phyloP scores from a whole-genome alignment of 176 grass and related monocot genomes.

The Paspalum notatum region DNA sequence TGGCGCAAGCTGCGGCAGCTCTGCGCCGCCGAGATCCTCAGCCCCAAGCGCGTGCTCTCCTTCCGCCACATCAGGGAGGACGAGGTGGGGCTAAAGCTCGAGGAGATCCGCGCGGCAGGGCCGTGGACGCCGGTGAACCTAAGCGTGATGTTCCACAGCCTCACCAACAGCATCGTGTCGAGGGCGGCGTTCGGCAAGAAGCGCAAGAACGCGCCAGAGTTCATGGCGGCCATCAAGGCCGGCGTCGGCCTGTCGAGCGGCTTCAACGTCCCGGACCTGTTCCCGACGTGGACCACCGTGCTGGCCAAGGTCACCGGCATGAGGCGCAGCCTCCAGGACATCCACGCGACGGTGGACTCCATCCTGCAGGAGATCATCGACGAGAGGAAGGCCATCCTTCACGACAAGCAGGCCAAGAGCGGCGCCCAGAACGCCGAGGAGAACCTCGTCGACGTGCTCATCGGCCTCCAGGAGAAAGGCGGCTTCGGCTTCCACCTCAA shows the following conservation, averaged over 20 bases:
- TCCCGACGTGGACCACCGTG: conserved; percentile 40
- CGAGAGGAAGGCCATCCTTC: conserved; percentile 23
- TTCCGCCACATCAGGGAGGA: conserved; percentile 54
- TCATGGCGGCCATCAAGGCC: conserved; percentile 44
- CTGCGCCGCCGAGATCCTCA: conserved; percentile 53
- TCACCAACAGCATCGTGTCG: conserved; percentile 41
- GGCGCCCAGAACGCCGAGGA: conserved; percentile 41
- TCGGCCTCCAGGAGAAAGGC: conserved; percentile 52
- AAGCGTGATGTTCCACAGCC: conserved; percentile 43
- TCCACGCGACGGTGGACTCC: conserved; percentile 42
- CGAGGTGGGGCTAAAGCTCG: conserved; percentile 38
- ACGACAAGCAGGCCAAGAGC: conserved; percentile 26
- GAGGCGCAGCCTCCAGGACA: conserved; percentile 37
- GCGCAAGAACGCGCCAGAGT: conserved; percentile 34
- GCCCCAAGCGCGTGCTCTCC: conserved; percentile 51
- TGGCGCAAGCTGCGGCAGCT: conserved; percentile 64
- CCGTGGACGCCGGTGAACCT: conserved; percentile 44
- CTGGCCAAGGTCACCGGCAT: conserved; percentile 46
- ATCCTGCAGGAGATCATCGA: conserved; percentile 50
- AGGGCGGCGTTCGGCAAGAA: conserved; percentile 49
- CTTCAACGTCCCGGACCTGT: conserved; percentile 48
- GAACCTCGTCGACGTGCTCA: conserved; percentile 58
- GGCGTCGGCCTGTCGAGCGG: conserved; percentile 42
- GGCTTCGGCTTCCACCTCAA: conserved; percentile 46
- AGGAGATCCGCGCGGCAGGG: conserved; percentile 24